Conservation (phyloP, 495 filamentous ascomycete genomes). For the Annulohypoxylon maeteangense region DNA sequence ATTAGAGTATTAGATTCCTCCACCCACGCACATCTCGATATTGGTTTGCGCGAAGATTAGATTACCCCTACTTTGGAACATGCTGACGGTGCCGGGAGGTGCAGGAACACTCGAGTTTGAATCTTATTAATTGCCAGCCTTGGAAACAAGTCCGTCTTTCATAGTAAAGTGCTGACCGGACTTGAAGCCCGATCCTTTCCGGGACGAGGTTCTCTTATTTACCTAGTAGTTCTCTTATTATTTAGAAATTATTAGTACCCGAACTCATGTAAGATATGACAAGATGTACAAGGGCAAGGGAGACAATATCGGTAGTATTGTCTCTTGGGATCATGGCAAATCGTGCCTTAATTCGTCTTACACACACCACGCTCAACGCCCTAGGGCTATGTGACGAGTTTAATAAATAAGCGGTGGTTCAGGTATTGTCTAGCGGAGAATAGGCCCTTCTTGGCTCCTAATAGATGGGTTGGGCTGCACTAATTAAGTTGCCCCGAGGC, state of each 20-base stretch:
- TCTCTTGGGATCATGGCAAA: conserved; percentile 11
- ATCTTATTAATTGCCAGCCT: conserved; percentile 25
- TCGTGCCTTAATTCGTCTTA: conserved; percentile 30
- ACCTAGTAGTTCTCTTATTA: neutral
- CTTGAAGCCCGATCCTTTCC: conserved; percentile 31
- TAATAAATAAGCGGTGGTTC: conserved; percentile 20
- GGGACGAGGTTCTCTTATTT: conserved; percentile 17
- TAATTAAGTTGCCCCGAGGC: conserved; percentile 24
- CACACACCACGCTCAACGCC: conserved; percentile 12
- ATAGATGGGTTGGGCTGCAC: conserved; percentile 15
- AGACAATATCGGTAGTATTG: conserved; percentile 10
- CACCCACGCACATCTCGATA: conserved; percentile 24
- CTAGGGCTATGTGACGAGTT: conserved; percentile 16
- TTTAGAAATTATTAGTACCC: too few species aligned
- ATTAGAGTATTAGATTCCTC: conserved; percentile 26
- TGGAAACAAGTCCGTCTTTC: conserved; percentile 34
- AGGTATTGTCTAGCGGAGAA: conserved; percentile 24
- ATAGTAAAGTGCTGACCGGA: conserved; percentile 31
- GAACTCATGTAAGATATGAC: conserved; percentile 2
- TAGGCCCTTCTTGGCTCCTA: conserved; percentile 8
- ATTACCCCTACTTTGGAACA: conserved; percentile 30
- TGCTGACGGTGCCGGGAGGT: conserved; percentile 23
- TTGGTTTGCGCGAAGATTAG: conserved; percentile 34
- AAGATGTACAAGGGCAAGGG: neutral
- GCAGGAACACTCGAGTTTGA: conserved; percentile 11